phyloP scores from a whole-genome alignment of 2,329 filamentous ascomycete species.

The Aspergillus pseudoglaucus region DNA sequence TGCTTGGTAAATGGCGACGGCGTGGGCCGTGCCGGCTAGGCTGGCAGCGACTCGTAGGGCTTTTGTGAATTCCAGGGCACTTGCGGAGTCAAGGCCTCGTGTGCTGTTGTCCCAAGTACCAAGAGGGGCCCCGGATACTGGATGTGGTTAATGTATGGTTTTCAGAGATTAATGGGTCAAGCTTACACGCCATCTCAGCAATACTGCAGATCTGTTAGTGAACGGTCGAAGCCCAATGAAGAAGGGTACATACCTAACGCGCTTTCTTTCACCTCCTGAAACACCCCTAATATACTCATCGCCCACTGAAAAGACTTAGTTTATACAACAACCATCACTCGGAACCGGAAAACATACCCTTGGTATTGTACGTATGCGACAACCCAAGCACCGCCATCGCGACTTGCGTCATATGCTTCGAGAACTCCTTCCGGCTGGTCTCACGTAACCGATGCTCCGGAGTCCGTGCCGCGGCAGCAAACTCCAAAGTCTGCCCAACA shows the following conservation, averaged over 20 bases:
- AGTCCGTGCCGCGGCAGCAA: slow-evolving; percentile 49
- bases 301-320: slow-evolving; percentile 25
- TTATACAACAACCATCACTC: not conserved
- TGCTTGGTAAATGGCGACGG: slow-evolving; percentile 55
- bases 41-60: slow-evolving; percentile 47
- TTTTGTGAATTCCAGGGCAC: slow-evolving; percentile 53
- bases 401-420: slow-evolving; percentile 34
- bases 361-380: slow-evolving; percentile 40
- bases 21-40: slow-evolving; percentile 43
- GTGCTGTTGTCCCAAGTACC: slow-evolving; percentile 44
- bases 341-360: slow-evolving; percentile 22
- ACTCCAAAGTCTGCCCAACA: slow-evolving; percentile 51
- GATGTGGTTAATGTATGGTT: not conserved
- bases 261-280: slow-evolving; percentile 56
- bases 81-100: slow-evolving; percentile 50
- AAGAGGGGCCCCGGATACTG: slow-evolving; percentile 30
- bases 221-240: slow-evolving; percentile 4
- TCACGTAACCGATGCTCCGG: slow-evolving; percentile 37
- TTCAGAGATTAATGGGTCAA: not conserved
- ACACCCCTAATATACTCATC: slow-evolving; percentile 57
- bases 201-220: slow-evolving; percentile 22
- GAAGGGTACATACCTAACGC: slow-evolving; percentile 45
- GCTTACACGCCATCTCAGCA: slow-evolving; percentile 31
- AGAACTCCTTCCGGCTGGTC: slow-evolving; percentile 39
- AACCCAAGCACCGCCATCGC: slow-evolving; percentile 38